Conservation (phyloP, 257 asterid genomes). For the Solanum virginianum region DNA sequence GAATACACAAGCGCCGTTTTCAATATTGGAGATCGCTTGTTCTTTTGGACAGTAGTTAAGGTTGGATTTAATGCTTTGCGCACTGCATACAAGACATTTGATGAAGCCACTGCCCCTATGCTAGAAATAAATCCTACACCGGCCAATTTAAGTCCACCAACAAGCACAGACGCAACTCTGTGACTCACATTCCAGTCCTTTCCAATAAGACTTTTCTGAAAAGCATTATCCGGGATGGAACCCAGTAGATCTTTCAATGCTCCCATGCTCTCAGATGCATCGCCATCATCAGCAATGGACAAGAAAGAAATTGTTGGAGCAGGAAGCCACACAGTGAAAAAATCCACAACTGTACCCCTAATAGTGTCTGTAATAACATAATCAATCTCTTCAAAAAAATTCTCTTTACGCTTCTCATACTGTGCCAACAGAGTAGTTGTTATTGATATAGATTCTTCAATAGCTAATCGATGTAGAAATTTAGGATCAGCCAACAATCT, state of each 20-base stretch:
- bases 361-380: constrained; percentile 71
- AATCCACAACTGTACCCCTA: constrained; percentile 82
- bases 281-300: constrained; percentile 26
- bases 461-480: constrained; percentile 77
- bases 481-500: constrained; percentile 93
- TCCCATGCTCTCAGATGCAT: constrained; percentile 46
- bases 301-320: constrained; percentile 89
- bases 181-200: constrained; percentile 73
- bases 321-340: constrained; percentile 98
- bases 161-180: constrained; percentile 70
- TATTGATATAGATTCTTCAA: constrained; percentile 87
- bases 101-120: constrained; percentile 87
- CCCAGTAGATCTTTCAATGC: constrained; percentile 77
- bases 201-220: constrained; percentile 69
- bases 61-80: constrained; percentile 51
- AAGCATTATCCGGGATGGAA: constrained; percentile 93
- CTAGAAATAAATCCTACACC: constrained; percentile 91
- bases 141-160: constrained; percentile 88
- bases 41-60: constrained; percentile 27
- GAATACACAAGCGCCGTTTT: constrained; percentile 76
- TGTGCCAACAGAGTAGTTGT: constrained; percentile 90
- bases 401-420: constrained; percentile 78
- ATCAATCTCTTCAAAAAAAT: constrained; percentile 77
- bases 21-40: constrained; percentile 69
- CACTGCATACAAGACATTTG: constrained; percentile 42